Evolutionary conservation across 495 filamentous ascomycete genomes (phyloP).

Genomic region (Cercophora scortea): DNA sequence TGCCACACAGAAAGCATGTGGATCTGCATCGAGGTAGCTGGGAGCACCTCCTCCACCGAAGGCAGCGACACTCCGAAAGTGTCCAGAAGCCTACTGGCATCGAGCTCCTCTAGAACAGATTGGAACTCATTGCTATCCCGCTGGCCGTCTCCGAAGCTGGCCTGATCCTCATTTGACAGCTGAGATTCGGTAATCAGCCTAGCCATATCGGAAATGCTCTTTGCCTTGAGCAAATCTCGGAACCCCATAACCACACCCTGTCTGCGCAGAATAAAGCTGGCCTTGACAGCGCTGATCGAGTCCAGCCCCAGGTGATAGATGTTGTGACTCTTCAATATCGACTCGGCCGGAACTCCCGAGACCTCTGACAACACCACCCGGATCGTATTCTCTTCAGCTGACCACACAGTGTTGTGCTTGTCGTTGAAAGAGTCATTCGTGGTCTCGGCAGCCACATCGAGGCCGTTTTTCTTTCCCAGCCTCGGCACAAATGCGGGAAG

Average conservation of each 20-base stretch:
- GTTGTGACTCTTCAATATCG: constrained; percentile 55
- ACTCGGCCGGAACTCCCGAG: constrained; percentile 49
- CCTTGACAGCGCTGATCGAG: constrained; percentile 79
- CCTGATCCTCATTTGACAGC: not conserved
- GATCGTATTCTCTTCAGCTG: constrained; percentile 42
- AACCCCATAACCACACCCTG: constrained; percentile 51
- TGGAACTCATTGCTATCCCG: not conserved
- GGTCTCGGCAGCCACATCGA: not conserved
- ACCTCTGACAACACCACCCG: constrained; percentile 55
- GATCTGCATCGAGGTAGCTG: constrained; percentile 62
- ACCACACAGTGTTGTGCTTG: constrained; percentile 24
- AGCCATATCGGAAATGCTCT: constrained; percentile 53
- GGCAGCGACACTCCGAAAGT: constrained; percentile 22
- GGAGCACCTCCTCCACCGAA: constrained; percentile 47
- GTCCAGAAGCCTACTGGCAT: constrained; percentile 4
- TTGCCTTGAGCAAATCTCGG: constrained; percentile 56
- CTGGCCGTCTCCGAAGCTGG: not conserved
- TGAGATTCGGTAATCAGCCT: not conserved
- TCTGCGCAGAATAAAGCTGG: constrained; percentile 56
- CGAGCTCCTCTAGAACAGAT: too few species aligned
- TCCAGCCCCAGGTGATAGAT: constrained; percentile 86
- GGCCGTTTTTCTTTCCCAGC: too few species aligned
- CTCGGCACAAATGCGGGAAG: constrained; percentile 17
- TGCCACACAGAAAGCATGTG: constrained; percentile 66
- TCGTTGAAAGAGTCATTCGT: not conserved